These are phyloP conservation scores for Colletotrichum cordylinicola DNA, from an alignment of 2,329 filamentous ascomycete genomes.

Conservation along the genomic window DNA sequence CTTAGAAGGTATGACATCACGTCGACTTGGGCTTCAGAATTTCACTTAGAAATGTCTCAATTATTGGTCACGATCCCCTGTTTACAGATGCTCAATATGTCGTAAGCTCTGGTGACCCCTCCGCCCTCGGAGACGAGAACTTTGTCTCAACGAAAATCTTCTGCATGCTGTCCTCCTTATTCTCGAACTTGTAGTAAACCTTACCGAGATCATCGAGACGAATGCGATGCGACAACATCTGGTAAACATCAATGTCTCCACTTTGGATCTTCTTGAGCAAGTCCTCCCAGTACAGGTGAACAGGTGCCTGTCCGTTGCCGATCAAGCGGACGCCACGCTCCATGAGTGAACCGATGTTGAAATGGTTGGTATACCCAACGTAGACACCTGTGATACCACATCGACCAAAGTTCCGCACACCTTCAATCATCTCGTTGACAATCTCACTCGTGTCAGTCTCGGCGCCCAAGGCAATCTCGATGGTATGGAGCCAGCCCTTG, in stretches of 20 bases:
- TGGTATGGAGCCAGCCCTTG: conserved; percentile 65
- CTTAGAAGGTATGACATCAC: background rate
- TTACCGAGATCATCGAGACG: conserved; percentile 75
- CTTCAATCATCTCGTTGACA: conserved; percentile 79
- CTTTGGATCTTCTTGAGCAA: conserved; percentile 72
- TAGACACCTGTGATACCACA: conserved; percentile 79
- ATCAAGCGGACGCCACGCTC: conserved; percentile 84
- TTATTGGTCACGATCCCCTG: background rate
- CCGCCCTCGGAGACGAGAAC: conserved; percentile 54
- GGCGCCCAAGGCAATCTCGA: conserved; percentile 65
- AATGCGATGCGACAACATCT: conserved; percentile 84
- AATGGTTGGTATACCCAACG: conserved; percentile 75
- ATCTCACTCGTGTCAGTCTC: conserved; percentile 89
- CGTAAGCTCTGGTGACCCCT: conserved; percentile 50
- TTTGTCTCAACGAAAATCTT: conserved; percentile 75
- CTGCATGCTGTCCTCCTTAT: conserved; percentile 73
- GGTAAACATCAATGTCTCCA: conserved; percentile 74
- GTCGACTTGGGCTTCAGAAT: background rate
- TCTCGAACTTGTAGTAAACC: conserved; percentile 69
- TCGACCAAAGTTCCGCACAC: conserved; percentile 74
- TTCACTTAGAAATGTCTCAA: background rate
- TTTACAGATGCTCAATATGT: conserved; percentile 31
- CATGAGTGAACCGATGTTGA: conserved; percentile 86
- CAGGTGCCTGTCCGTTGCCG: conserved; percentile 71
- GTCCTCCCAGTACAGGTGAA: conserved; percentile 84